These are phyloP conservation scores for Malbranchea zuffiana DNA, from an alignment of 2,329 filamentous ascomycete species.

Conservation along the genomic window DNA sequence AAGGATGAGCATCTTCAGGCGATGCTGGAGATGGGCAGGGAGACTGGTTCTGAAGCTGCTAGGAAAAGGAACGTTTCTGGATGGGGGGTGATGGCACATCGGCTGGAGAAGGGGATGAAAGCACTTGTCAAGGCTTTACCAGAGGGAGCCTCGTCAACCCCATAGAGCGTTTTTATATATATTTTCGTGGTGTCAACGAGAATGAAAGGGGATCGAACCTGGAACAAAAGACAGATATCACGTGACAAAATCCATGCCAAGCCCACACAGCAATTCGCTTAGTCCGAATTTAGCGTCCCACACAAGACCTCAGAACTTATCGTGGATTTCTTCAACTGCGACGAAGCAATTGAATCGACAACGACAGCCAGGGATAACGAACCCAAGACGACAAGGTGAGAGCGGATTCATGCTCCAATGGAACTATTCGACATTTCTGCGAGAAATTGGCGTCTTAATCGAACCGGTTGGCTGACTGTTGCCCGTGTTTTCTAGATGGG, in stretches of 20 bases:
- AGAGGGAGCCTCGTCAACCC: too few species aligned
- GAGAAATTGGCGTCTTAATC: slow-evolving; percentile 7
- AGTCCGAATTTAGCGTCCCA: slow-evolving; percentile 32
- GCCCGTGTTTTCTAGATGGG: slow-evolving; percentile 73
- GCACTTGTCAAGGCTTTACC: slow-evolving; percentile 13
- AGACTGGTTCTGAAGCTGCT: neutral
- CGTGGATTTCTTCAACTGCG: slow-evolving; percentile 22
- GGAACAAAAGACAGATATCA: neutral
- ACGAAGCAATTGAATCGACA: slow-evolving; percentile 29
- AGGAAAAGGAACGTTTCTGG: slow-evolving; percentile 8
- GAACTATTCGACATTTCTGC: neutral
- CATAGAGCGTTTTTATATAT: too few species aligned
- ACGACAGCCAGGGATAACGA: slow-evolving; percentile 35
- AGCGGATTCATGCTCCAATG: slow-evolving; percentile 5
- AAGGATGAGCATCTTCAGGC: slow-evolving; percentile 15
- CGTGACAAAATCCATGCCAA: slow-evolving; percentile 19
- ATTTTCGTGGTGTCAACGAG: neutral
- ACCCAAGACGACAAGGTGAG: slow-evolving; percentile 37
- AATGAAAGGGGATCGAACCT: too few species aligned
- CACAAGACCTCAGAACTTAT: too few species aligned
- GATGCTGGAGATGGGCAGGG: slow-evolving; percentile 17
- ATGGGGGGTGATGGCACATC: slow-evolving; percentile 15
- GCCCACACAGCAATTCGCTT: slow-evolving; percentile 25
- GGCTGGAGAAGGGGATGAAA: slow-evolving; percentile 13
- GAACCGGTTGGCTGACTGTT: neutral